A percentile compares a stretch with the other conserved stretches of the same genome.
Conservation (phyloP, 768 basidiomycete species). For the Lactarius hengduanensis region DNA sequence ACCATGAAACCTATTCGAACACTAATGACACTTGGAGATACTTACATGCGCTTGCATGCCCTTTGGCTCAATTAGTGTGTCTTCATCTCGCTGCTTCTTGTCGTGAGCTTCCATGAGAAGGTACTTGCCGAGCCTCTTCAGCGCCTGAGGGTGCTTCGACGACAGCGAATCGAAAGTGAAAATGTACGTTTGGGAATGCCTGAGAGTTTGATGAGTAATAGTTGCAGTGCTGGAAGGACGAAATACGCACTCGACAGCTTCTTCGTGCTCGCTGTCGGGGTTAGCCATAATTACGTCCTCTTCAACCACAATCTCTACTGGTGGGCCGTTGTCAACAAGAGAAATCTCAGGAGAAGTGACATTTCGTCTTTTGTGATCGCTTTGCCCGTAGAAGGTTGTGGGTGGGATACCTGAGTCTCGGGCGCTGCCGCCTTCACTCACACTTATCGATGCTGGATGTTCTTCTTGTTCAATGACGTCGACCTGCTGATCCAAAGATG, state of each 20-base stretch:
- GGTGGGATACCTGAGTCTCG: slow-evolving; percentile 14
- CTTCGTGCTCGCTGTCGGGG: slow-evolving; percentile 24
- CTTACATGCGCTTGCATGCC: slow-evolving; percentile 54
- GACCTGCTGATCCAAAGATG: neutral
- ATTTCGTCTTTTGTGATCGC: neutral
- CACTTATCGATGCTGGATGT: neutral
- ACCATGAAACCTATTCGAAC: neutral
- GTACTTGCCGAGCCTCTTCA: slow-evolving; percentile 61
- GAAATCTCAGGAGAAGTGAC: neutral
- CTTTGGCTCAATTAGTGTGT: slow-evolving; percentile 41
- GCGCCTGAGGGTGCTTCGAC: slow-evolving; percentile 61
- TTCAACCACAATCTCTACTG: slow-evolving; percentile 14
- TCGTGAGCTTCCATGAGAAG: slow-evolving; percentile 75
- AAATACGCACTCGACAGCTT: neutral
- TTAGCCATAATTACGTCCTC: slow-evolving; percentile 14
- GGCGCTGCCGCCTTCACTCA: neutral
- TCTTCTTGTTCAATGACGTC: neutral
- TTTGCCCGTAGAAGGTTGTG: slow-evolving; percentile 19
- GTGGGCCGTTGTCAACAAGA: neutral
- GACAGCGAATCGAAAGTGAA: slow-evolving; percentile 91
- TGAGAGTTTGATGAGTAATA: slow-evolving; percentile 6
- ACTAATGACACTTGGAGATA: slow-evolving; percentile 6
- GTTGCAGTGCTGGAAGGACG: neutral
- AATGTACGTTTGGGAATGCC: slow-evolving; percentile 61
- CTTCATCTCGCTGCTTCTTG: slow-evolving; percentile 43